Conservation (phyloP, 163 green algal genomes). For the Chlorella variabilis region DNA sequence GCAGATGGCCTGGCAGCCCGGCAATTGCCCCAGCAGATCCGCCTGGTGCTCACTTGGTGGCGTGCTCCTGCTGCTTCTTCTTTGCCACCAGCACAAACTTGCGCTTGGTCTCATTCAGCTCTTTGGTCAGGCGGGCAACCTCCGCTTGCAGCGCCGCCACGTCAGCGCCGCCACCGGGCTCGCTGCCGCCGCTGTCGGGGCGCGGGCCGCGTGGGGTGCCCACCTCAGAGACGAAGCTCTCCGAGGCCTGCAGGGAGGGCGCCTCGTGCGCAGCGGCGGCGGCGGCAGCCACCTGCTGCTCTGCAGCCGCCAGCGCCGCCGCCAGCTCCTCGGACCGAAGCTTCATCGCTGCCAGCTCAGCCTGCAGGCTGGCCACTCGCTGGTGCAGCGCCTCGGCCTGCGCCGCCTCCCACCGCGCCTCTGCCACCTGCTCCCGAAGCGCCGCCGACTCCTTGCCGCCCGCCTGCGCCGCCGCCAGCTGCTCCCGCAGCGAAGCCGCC, state of each 20-base stretch:
- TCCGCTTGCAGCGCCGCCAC: conserved; percentile 24
- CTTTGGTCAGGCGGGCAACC: conserved; percentile 23
- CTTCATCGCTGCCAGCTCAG: neutral
- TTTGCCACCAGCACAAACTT: conserved; percentile 55
- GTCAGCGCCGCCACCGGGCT: neutral
- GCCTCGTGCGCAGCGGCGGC: neutral
- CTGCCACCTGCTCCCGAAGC: conserved; percentile 1
- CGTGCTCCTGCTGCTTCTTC: conserved; percentile 48
- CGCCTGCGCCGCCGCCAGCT: neutral
- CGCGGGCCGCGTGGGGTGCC: neutral
- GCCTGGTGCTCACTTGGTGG: conserved; percentile 30
- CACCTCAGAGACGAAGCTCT: conserved; percentile 10
- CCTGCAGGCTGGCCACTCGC: conserved; percentile 5
- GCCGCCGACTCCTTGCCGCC: neutral
- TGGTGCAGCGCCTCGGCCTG: conserved; percentile 1
- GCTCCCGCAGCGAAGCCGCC: neutral
- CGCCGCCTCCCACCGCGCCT: neutral
- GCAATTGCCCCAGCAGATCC: too few species aligned
- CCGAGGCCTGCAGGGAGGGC: conserved; percentile 9
- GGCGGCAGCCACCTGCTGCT: conserved; percentile 18
- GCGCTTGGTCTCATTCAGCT: conserved; percentile 53
- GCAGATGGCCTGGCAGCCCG: too few species aligned
- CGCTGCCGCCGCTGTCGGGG: neutral
- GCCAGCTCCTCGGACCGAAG: conserved; percentile 18
- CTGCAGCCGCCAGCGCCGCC: conserved; percentile 11